These are phyloP conservation scores for Pelagophyceae sp. DNA, from an alignment of 352 stramenopile species.

Conservation along the genomic window DNA sequence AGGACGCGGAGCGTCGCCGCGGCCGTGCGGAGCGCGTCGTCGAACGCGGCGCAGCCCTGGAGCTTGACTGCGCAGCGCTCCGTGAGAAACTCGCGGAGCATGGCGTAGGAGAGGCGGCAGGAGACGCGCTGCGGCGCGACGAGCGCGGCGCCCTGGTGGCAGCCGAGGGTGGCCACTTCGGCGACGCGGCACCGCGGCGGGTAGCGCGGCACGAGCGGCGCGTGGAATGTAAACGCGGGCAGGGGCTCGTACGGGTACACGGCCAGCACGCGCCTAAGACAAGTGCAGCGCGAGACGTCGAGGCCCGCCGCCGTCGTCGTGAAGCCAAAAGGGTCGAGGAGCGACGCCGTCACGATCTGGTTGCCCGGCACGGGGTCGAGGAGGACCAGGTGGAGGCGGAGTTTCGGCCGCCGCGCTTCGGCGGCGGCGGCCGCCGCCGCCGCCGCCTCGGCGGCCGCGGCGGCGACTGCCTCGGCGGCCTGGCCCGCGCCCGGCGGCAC, in stretches of 20 bases:
- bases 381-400: background rate
- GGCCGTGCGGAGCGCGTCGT: background rate
- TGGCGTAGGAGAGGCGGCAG: slow-evolving; percentile 1
- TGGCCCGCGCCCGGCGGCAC: background rate
- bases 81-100: background rate
- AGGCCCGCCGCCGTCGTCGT: background rate
- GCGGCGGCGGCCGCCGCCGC: background rate
- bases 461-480: background rate
- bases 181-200: background rate
- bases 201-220: slow-evolving; percentile 1
- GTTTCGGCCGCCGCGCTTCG: background rate
- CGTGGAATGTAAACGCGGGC: slow-evolving; percentile 14
- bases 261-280: slow-evolving; percentile 1
- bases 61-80: background rate
- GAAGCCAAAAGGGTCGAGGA: background rate
- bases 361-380: slow-evolving; percentile 1
- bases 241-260: slow-evolving; percentile 18
- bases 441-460: background rate
- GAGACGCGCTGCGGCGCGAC: background rate
- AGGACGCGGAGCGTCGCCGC: slow-evolving; percentile 4
- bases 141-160: slow-evolving; percentile 7
- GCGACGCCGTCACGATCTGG: background rate
- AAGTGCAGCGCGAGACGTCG: background rate
- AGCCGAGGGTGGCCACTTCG: background rate
- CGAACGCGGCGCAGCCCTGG: slow-evolving; percentile 8